phyloP scores from a whole-genome alignment of 106 monocot species.

The Posidonia australis region DNA sequence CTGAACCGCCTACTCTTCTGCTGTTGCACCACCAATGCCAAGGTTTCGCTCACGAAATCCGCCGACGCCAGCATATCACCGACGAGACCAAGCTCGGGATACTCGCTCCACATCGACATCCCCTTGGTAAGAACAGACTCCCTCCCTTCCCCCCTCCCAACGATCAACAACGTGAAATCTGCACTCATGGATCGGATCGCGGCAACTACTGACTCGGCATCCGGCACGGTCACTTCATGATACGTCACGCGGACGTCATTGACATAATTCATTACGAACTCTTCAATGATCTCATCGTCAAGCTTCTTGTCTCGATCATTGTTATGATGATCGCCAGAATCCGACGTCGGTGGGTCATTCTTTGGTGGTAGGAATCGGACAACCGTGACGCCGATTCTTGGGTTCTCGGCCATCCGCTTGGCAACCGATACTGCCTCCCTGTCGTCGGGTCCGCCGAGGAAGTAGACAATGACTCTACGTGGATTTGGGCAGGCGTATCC shows the following conservation, averaged over 20 bases:
- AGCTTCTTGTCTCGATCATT: constrained; percentile 15
- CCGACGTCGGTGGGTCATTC: background rate
- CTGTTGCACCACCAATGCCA: constrained; percentile 54
- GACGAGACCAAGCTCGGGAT: constrained; percentile 49
- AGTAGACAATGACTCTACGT: constrained; percentile 39
- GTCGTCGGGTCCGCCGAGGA: constrained; percentile 67
- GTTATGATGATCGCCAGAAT: background rate
- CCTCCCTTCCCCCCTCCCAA: constrained; percentile 34
- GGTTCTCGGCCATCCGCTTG: constrained; percentile 37
- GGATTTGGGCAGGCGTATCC: constrained; percentile 9
- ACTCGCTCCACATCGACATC: constrained; percentile 60
- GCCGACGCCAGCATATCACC: constrained; percentile 51
- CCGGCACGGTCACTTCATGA: constrained; percentile 42
- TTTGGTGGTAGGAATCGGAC: constrained; percentile 28
- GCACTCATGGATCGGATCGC: constrained; percentile 35
- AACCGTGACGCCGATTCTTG: constrained; percentile 28
- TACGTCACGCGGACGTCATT: constrained; percentile 27
- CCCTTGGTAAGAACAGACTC: constrained; percentile 34
- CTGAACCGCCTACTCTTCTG: constrained; percentile 12
- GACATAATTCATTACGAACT: constrained; percentile 14
- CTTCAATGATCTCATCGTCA: constrained; percentile 16
- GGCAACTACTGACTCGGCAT: constrained; percentile 37
- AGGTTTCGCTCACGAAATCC: constrained; percentile 28
- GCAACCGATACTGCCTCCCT: constrained; percentile 50
- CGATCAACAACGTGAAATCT: constrained; percentile 42